phyloP scores from a whole-genome alignment of 169 alveolate genomes.

The Sarcocystis neurona region DNA sequence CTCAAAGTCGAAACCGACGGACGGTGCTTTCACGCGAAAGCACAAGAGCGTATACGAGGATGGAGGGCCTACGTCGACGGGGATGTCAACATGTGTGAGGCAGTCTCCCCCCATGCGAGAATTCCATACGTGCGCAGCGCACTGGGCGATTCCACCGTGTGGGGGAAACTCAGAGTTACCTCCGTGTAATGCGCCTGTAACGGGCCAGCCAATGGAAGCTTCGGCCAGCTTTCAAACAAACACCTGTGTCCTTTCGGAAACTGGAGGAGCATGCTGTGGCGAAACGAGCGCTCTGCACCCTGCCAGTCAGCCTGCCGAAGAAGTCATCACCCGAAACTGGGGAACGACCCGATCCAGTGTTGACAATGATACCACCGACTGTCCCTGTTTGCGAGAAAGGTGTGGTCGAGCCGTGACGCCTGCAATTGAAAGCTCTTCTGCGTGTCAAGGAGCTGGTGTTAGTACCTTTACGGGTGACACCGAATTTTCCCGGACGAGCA shows the following conservation, averaged over 20 bases:
- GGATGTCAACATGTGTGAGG: background rate
- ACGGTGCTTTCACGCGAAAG: background rate
- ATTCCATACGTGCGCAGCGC: background rate
- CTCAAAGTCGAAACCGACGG: background rate
- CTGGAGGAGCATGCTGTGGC: background rate
- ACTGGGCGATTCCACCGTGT: background rate
- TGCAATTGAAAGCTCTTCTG: no score
- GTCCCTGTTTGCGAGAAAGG: no score
- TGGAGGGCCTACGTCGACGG: background rate
- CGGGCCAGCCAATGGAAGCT: no score
- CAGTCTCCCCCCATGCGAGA: background rate
- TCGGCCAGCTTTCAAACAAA: background rate
- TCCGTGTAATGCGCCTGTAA: no score
- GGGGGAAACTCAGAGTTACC: background rate
- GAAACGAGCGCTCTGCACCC: no score
- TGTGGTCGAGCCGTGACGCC: no score
- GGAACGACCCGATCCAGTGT: no score
- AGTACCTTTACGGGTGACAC: background rate
- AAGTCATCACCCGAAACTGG: no score
- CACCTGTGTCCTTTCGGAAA: background rate
- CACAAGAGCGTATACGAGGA: background rate
- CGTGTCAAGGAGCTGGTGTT: no score
- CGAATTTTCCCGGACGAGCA: background rate
- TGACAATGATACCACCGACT: no score
- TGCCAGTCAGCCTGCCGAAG: no score